Conservation (phyloP, 2,329 filamentous ascomycete genomes). For the Daldinia sp. region DNA sequence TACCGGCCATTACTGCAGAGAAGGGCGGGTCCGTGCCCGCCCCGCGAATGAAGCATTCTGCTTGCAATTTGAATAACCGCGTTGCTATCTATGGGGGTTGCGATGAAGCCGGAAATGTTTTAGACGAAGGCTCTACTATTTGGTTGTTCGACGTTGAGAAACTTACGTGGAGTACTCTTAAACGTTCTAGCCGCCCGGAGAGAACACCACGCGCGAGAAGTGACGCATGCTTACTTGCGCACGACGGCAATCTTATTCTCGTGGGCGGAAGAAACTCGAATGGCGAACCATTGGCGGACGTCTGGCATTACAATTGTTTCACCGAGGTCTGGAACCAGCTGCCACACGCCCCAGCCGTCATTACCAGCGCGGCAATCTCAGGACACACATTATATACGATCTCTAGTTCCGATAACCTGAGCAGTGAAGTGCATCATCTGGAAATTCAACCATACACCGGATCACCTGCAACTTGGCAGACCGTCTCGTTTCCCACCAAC, state of each 20-base stretch:
- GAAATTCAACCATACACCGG: constrained; percentile 45
- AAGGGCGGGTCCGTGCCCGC: constrained; percentile 44
- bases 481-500: constrained; percentile 49
- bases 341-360: constrained; percentile 52
- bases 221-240: constrained; percentile 49
- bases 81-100: constrained; percentile 51
- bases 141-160: constrained; percentile 52
- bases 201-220: constrained; percentile 44
- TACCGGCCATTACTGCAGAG: constrained; percentile 46
- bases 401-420: constrained; percentile 47
- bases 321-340: constrained; percentile 59
- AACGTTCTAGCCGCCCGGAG: constrained; percentile 45
- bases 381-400: constrained; percentile 58
- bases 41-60: constrained; percentile 49
- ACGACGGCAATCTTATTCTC: constrained; percentile 57
- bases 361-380: constrained; percentile 54
- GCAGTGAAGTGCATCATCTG: constrained; percentile 49
- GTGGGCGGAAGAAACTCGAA: constrained; percentile 54
- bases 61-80: constrained; percentile 46
- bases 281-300: constrained; percentile 51
- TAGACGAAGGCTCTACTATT: constrained; percentile 47
- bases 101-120: constrained; percentile 41
- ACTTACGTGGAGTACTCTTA: constrained; percentile 48
- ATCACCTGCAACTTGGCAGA: constrained; percentile 51
- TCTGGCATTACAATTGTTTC: constrained; percentile 60